Base-by-base conservation (phyloP, 768 basidiomycete species). In the Hygrocybe punicea region DNA sequence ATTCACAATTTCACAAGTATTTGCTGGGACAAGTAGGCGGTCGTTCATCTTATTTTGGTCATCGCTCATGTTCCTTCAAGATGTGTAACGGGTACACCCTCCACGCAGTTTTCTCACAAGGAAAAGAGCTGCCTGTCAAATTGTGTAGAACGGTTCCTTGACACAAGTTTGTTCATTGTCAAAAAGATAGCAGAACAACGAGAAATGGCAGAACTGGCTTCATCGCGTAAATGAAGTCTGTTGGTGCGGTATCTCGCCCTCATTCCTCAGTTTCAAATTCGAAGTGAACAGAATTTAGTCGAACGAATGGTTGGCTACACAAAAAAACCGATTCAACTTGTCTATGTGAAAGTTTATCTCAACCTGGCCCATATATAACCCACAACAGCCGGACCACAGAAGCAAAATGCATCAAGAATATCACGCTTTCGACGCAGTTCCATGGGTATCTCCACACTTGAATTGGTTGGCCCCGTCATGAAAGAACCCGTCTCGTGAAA, bases 11-110 rank as follows among this genome's bases (percentile, higher is more conserved):
- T 94, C 62, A 94, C 93, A 16, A 81, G 81, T 65, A 84, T 85
- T 74, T 94, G 93, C 70, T 95, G 93, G 91, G 89, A 93, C 77
- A 93, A 95, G 92, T 94, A 65, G 69, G 83, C 77, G 51, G n/a
- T 55, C 17, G 34, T 14, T n/a, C 45, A 25, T 53, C 40, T 25
- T 16, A 36, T 59, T 17, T 14, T 49, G 46, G 25, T 48, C 33
- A 42, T 21, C 58, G 35, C 17, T 58, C 42, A 53, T 33, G 56
- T 37, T 47, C 58, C 44, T 33, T 55, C 25, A 60, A 93, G 92
- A 69, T 96, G 93, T 67, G 79, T 95, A 52, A 87, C 89, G 1
- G 81, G 90, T 46, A 83, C 84, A 16, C 88, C 91, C 11, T 87
- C 87, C 8, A 87, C 83, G 11, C 77, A 84, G 25, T 93, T 96